phyloP scores from a whole-genome alignment of 2,329 filamentous ascomycete species.

The Ceratocystis albifundus region DNA sequence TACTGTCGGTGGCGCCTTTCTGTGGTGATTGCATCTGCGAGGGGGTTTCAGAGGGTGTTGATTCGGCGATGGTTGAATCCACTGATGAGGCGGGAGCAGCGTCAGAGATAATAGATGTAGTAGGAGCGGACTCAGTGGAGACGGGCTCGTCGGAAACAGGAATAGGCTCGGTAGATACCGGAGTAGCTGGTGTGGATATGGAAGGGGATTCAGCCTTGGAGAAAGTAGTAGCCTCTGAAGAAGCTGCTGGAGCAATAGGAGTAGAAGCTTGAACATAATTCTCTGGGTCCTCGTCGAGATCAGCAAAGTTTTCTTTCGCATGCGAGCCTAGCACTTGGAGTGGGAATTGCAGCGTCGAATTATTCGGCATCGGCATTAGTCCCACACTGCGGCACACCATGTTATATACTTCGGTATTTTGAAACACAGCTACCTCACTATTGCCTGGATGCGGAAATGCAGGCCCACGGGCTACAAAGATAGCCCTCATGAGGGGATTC shows the following conservation, averaged over 20 bases:
- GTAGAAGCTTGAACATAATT: constrained; percentile 1
- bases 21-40: neutral
- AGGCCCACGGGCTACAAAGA: constrained; percentile 84
- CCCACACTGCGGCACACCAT: constrained; percentile 81
- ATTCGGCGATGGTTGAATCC: neutral
- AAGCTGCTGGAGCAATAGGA: too few relatives aligned
- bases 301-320: constrained; percentile 37
- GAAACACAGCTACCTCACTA: constrained; percentile 68
- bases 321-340: constrained; percentile 54
- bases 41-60: neutral
- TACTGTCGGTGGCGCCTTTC: constrained; percentile 25
- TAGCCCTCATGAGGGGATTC: constrained; percentile 88
- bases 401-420: constrained; percentile 93
- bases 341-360: constrained; percentile 70
- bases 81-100: too few relatives aligned
- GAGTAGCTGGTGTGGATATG: constrained; percentile 17
- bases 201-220: constrained; percentile 15
- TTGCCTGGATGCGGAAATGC: constrained; percentile 81
- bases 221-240: constrained; percentile 26
- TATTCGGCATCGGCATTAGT: constrained; percentile 63
- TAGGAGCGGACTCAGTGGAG: neutral
- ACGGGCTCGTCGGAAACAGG: constrained; percentile 14
- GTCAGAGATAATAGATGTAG: neutral
- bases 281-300: constrained; percentile 45
- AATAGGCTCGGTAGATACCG: constrained; percentile 24